Conservation (phyloP, 2,329 filamentous ascomycete genomes). For the Aureobasidium pullulans region DNA sequence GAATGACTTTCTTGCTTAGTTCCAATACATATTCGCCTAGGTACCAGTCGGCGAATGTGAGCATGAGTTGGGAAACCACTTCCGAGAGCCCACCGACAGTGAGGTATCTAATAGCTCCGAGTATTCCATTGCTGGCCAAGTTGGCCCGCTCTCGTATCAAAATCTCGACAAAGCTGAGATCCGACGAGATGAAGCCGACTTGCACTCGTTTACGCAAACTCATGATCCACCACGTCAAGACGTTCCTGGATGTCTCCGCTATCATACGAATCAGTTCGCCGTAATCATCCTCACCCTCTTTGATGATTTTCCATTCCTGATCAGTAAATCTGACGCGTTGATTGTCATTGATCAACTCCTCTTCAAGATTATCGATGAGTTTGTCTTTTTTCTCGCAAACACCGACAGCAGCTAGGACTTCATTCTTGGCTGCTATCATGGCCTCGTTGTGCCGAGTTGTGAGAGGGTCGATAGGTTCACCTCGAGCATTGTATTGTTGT, state of each 20-base stretch:
- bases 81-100: constrained; percentile 3
- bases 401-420: constrained; percentile 40
- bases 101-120: not conserved
- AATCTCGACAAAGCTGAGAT: not conserved
- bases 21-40: not conserved
- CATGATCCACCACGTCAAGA: constrained; percentile 15
- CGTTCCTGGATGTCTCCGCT: constrained; percentile 1
- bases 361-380: not conserved
- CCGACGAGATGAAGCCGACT: constrained; percentile 5
- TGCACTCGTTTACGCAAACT: constrained; percentile 13
- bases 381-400: constrained; percentile 35
- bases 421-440: constrained; percentile 40
- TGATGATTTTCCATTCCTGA: constrained; percentile 10
- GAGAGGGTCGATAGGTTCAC: constrained; percentile 36
- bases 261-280: constrained; percentile 13
- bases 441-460: constrained; percentile 33
- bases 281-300: constrained; percentile 14
- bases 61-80: not conserved
- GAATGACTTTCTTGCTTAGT: not conserved
- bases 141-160: not conserved
- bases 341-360: not conserved
- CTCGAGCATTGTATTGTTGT: constrained; percentile 39
- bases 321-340: not conserved
- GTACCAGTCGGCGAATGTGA: not conserved
- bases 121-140: not conserved